phyloP scores from a whole-genome alignment of 805 yeast species.

The Yarrowia sp. region DNA sequence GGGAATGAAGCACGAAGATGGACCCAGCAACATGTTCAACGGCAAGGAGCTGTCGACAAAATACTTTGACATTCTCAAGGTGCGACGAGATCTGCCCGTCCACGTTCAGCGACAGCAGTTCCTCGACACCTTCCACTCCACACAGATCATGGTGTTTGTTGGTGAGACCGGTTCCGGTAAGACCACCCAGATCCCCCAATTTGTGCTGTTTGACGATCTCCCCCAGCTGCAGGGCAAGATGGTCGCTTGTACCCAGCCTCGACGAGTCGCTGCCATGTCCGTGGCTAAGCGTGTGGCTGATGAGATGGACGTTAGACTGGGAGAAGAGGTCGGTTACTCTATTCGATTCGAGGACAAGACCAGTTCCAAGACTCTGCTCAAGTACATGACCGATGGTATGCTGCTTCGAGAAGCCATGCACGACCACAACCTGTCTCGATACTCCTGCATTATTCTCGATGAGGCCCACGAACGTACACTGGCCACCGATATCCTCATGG shows the following conservation, averaged over 20 bases:
- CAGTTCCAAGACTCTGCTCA: constrained; percentile 76
- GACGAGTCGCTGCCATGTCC: constrained; percentile 99
- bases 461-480: constrained; percentile 98
- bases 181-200: constrained; percentile 97
- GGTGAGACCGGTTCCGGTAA: constrained; percentile 99
- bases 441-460: constrained; percentile 90
- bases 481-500: constrained; percentile 97
- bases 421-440: constrained; percentile 79
- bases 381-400: constrained; percentile 99
- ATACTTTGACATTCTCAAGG: constrained; percentile 78
- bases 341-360: constrained; percentile 94
- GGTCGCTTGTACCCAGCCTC: constrained; percentile 94
- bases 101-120: constrained; percentile 93
- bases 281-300: constrained; percentile 97
- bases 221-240: constrained; percentile 84
- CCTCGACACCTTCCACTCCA: constrained; percentile 77
- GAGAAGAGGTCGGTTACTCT: constrained; percentile 94
- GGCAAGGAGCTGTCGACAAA: constrained; percentile 66
- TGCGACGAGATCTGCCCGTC: constrained; percentile 88
- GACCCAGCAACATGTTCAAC: constrained; percentile 77
- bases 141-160: constrained; percentile 96
- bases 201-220: constrained; percentile 88
- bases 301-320: constrained; percentile 92
- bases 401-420: constrained; percentile 96
- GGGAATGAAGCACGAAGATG: constrained; percentile 53